phyloP scores from a whole-genome alignment of 2,329 filamentous ascomycete species.

The Endoconidiophora polonica region DNA sequence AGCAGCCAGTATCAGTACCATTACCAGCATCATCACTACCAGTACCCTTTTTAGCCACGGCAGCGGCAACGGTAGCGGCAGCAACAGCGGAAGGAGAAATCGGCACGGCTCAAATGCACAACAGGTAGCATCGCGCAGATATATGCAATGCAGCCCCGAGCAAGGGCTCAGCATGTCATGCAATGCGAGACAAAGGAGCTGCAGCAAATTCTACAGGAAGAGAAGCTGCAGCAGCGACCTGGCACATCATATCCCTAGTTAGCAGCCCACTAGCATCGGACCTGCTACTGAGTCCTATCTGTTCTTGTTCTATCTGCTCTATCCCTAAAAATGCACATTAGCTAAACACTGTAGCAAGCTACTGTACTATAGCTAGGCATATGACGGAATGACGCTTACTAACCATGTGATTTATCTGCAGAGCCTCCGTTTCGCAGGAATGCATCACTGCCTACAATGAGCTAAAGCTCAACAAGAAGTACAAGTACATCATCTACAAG shows the following conservation, averaged over 20 bases:
- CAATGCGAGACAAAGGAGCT: constrained; percentile 11
- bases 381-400: not conserved
- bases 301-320: too few relatives aligned
- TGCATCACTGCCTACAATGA: constrained; percentile 62
- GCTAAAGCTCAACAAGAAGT: constrained; percentile 64
- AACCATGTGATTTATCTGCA: constrained; percentile 21
- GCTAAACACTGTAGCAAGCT: not conserved
- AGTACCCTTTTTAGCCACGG: too few relatives aligned
- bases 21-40: too few relatives aligned
- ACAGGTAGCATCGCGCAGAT: not conserved
- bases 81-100: not conserved
- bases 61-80: not conserved
- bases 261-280: too few relatives aligned
- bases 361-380: not conserved
- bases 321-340: too few relatives aligned
- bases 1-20: too few relatives aligned
- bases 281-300: too few relatives aligned
- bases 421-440: constrained; percentile 55
- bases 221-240: not conserved
- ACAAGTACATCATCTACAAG: constrained; percentile 82
- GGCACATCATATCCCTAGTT: too few relatives aligned
- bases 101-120: not conserved
- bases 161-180: not conserved
- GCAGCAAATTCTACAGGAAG: not conserved
- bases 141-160: not conserved